Evolutionary conservation across 768 basidiomycete genomes (phyloP).

Genomic region (Lactarius quietus): DNA sequence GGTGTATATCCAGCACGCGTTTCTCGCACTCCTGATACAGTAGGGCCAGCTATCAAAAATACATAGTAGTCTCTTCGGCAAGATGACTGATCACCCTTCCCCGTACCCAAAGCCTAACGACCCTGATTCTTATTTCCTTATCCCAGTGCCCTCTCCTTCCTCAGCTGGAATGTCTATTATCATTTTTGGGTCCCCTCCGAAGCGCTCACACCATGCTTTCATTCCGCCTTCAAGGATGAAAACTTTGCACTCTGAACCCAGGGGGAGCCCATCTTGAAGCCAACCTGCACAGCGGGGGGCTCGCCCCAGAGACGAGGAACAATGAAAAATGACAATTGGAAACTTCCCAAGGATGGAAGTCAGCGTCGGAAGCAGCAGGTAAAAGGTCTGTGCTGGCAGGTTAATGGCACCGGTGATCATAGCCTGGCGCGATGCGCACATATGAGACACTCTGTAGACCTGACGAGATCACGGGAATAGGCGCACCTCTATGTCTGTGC

Average conservation of each 20-base stretch:
- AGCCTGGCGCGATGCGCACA: constrained; percentile 17
- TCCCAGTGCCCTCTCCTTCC: not conserved
- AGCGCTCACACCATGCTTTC: constrained; percentile 29
- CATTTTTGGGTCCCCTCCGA: constrained; percentile 23
- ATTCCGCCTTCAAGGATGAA: constrained; percentile 29
- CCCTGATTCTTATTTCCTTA: constrained; percentile 2
- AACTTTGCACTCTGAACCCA: constrained; percentile 19
- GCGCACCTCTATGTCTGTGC: constrained; percentile 39
- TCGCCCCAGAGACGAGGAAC: constrained; percentile 27
- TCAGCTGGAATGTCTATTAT: constrained; percentile 47
- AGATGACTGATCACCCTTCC: not conserved
- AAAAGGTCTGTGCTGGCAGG: constrained; percentile 44
- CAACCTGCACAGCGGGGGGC: constrained; percentile 28
- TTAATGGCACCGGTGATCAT: constrained; percentile 39
- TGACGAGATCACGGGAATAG: not conserved
- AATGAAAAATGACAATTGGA: constrained; percentile 31
- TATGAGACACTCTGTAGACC: not conserved
- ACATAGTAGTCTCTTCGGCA: not conserved
- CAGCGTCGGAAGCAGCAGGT: constrained; percentile 35
- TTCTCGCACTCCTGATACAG: not conserved
- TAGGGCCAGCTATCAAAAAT: too few relatives aligned
- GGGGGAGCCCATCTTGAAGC: constrained; percentile 29
- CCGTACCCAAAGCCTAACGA: not conserved
- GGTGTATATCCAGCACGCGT: not conserved
- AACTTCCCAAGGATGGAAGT: constrained; percentile 32